These are phyloP conservation scores for Gyrodon lividus DNA, from an alignment of 768 basidiomycete species.

Conservation along the genomic window DNA sequence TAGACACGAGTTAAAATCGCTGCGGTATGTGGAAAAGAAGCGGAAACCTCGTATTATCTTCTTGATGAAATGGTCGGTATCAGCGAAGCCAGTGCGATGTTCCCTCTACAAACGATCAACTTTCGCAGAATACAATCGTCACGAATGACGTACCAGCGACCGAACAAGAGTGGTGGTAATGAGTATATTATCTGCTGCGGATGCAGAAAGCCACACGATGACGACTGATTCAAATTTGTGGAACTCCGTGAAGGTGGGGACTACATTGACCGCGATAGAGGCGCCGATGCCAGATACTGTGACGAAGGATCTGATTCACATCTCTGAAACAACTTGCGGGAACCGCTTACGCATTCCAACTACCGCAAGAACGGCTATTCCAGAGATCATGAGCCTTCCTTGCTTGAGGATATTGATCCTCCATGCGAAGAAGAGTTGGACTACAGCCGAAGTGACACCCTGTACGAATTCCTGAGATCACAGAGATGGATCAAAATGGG, in stretches of 20 bases:
- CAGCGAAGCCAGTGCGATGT: slow-evolving; percentile 35
- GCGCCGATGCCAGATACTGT: slow-evolving; percentile 33
- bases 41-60: slow-evolving; percentile 34
- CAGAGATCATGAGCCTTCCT: slow-evolving; percentile 7
- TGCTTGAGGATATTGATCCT: slow-evolving; percentile 22
- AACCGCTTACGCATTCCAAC: slow-evolving; percentile 17
- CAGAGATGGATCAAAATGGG: neutral
- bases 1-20: neutral
- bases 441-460: slow-evolving; percentile 27
- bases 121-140: neutral
- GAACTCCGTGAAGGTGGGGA: slow-evolving; percentile 28
- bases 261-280: slow-evolving; percentile 27
- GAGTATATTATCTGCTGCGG: slow-evolving; percentile 45
- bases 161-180: slow-evolving; percentile 44
- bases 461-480: slow-evolving; percentile 4
- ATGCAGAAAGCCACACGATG: slow-evolving; percentile 44
- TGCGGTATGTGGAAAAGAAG: neutral
- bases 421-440: slow-evolving; percentile 31
- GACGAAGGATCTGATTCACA: slow-evolving; percentile 1
- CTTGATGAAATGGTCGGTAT: slow-evolving; percentile 39
- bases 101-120: slow-evolving; percentile 27
- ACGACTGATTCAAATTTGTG: slow-evolving; percentile 31
- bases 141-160: slow-evolving; percentile 37
- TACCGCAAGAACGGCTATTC: slow-evolving; percentile 14
- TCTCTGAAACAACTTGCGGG: neutral